These are phyloP conservation scores for Neopestalotiopsis clavispora DNA, from an alignment of 2,329 filamentous ascomycete genomes.

Conservation along the genomic window DNA sequence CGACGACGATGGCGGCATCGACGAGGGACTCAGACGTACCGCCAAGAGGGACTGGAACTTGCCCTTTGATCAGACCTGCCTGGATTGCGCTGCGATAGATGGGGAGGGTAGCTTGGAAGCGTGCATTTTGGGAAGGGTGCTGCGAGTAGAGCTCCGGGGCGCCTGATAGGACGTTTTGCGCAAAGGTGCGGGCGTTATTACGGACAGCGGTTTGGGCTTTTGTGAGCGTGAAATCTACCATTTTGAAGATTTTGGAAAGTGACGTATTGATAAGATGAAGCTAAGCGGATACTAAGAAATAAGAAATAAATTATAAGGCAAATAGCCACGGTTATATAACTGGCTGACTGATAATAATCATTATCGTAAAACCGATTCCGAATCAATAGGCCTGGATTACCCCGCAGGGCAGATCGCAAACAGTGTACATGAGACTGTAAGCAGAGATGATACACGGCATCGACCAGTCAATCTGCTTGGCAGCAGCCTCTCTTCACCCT, in stretches of 20 bases:
- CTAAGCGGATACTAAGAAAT: no score
- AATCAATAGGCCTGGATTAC: neutral
- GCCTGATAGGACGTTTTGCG: slow-evolving; percentile 28
- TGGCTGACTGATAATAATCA: no score
- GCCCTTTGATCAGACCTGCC: slow-evolving; percentile 51
- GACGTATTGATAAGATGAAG: neutral
- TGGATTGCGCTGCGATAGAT: slow-evolving; percentile 49
- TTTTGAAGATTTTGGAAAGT: neutral
- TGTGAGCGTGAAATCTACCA: slow-evolving; percentile 30
- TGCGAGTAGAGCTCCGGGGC: slow-evolving; percentile 26
- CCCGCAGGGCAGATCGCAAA: neutral
- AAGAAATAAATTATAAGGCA: no score
- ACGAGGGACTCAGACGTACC: slow-evolving; percentile 49
- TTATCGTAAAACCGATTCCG: no score
- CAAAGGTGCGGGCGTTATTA: slow-evolving; percentile 27
- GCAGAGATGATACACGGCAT: neutral
- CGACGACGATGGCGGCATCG: slow-evolving; percentile 54
- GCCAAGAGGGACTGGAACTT: slow-evolving; percentile 50
- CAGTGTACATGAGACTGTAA: neutral
- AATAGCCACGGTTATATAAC: no score
- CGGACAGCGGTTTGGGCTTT: slow-evolving; percentile 24
- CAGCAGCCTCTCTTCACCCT: no score
- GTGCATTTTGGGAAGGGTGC: slow-evolving; percentile 28
- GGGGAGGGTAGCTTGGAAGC: slow-evolving; percentile 52
- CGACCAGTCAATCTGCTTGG: neutral